Evolutionary conservation across 176 grass and related monocot species (phyloP).

Genomic region (Avena atlantica): DNA sequence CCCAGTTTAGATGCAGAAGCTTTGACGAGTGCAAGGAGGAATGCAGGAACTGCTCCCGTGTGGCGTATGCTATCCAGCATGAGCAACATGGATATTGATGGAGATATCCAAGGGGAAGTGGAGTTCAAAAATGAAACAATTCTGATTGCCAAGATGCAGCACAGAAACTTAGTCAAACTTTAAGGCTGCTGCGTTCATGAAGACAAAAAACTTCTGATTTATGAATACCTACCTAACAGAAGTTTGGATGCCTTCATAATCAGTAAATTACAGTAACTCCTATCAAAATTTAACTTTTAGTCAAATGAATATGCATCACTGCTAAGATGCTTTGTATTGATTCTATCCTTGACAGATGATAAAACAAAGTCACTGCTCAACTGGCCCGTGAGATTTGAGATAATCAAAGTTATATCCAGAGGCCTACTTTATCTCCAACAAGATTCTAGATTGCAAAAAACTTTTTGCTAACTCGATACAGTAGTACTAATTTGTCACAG

Average conservation of each 20-base stretch:
- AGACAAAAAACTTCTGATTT: constrained; percentile 53
- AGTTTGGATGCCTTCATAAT: constrained; percentile 62
- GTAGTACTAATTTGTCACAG: too few relatives aligned
- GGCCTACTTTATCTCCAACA: constrained; percentile 71
- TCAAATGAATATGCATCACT: not conserved
- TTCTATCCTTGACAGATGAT: constrained; percentile 33
- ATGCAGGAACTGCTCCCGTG: too few relatives aligned
- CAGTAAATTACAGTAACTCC: constrained; percentile 23
- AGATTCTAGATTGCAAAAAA: constrained; percentile 50
- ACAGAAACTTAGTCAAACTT: constrained; percentile 60
- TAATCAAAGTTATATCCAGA: constrained; percentile 61
- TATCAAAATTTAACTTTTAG: not conserved
- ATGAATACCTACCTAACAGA: constrained; percentile 55
- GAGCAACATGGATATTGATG: too few relatives aligned
- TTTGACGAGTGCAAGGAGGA: too few relatives aligned
- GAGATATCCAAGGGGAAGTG: constrained; percentile 35
- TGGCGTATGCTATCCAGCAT: too few relatives aligned
- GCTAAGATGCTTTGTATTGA: not conserved
- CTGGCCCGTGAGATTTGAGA: constrained; percentile 56
- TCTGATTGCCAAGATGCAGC: constrained; percentile 57
- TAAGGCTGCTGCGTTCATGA: constrained; percentile 40
- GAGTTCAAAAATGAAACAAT: constrained; percentile 61
- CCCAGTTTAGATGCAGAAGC: not conserved
- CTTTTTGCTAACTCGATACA: too few relatives aligned
- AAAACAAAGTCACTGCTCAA: constrained; percentile 40